Evolutionary conservation across 179 eudicot species (phyloP).

Genomic region (Actinidia chinensis): DNA sequence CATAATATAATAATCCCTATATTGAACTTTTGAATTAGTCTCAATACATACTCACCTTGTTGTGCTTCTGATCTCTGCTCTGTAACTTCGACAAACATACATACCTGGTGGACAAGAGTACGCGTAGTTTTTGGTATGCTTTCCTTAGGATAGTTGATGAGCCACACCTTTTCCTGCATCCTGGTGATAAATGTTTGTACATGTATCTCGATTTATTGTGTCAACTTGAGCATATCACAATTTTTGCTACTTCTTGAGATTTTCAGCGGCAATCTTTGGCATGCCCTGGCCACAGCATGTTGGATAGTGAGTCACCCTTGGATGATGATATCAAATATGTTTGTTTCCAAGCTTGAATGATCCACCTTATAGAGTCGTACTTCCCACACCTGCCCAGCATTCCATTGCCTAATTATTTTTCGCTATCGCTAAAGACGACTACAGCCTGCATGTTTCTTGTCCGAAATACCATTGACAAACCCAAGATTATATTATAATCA

Average conservation of each 20-base stretch:
- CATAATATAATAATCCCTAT: too few relatives aligned
- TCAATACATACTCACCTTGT: too few relatives aligned
- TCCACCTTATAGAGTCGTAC: constrained; percentile 55
- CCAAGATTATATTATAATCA: not conserved
- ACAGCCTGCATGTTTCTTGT: not conserved
- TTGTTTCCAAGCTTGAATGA: constrained; percentile 26
- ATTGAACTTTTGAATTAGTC: too few relatives aligned
- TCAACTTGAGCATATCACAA: constrained; percentile 30
- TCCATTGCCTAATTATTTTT: not conserved
- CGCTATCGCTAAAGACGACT: not conserved
- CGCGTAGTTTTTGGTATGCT: too few relatives aligned
- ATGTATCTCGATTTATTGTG: too few relatives aligned
- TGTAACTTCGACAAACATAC: too few relatives aligned
- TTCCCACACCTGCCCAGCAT: constrained; percentile 67
- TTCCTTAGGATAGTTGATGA: too few relatives aligned
- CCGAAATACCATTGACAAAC: not conserved
- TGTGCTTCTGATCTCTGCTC: too few relatives aligned
- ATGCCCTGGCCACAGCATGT: constrained; percentile 59
- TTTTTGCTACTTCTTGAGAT: constrained; percentile 58
- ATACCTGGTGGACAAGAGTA: too few relatives aligned
- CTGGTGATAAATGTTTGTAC: too few relatives aligned
- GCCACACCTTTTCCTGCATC: too few relatives aligned
- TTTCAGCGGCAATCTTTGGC: constrained; percentile 42
- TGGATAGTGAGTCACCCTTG: constrained; percentile 59
- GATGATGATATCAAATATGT: constrained; percentile 57